Evolutionary conservation across 352 stramenopile species (phyloP), one percentile per base, ranked within the genome.

Genomic region (Phytophthora megakarya): DNA sequence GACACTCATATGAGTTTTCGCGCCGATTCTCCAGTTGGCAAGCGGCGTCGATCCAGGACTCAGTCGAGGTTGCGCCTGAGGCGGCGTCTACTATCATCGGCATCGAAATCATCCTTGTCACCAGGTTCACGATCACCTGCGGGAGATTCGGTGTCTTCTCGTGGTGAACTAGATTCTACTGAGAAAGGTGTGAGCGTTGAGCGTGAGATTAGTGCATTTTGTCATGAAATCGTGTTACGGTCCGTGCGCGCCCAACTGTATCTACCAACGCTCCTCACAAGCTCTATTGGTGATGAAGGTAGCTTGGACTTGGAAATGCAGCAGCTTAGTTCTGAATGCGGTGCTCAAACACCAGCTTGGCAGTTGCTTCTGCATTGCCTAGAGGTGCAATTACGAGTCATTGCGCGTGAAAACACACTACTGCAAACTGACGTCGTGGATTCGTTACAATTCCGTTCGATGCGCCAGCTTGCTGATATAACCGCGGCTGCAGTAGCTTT

Each of bases 311-410:
- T 73, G 9, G 76, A 88, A 50, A 76, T 92, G 28, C 75, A 84
- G 18, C 70, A 81, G 25, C 65, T 83, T 7, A 72, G 67, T 13
- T 78, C 76, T 0, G 61, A 76, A 23, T 80, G 78, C 28, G 66
- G 67, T 19, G 62, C 70, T 5, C 71, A 86, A 40, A 72, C 76
- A 0, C 69, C 77, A 30, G 66, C 78, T 12, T 90, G 79, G 76
- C 72, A 88, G 35, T 23, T 89, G n/a, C 61, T 90, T 9, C 46
- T 84, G 35, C 84, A 85, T 16, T 83, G 70, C 16, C 54, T 90
- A 5, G 75, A 86, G 46, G 66, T 90, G n/a, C 77, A 90, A 44
- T 28, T 92, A 21, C 65, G 73, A 5, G 70, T 92, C 13, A 74
- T 81, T 3, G 68, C 71, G 13, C 61, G 67, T 23, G 79, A 88